Percentiles rank a stretch among this genome's conserved stretches.
Conservation (phyloP, 345 rosid genomes). For the Eucalyptus erythrocorys region DNA sequence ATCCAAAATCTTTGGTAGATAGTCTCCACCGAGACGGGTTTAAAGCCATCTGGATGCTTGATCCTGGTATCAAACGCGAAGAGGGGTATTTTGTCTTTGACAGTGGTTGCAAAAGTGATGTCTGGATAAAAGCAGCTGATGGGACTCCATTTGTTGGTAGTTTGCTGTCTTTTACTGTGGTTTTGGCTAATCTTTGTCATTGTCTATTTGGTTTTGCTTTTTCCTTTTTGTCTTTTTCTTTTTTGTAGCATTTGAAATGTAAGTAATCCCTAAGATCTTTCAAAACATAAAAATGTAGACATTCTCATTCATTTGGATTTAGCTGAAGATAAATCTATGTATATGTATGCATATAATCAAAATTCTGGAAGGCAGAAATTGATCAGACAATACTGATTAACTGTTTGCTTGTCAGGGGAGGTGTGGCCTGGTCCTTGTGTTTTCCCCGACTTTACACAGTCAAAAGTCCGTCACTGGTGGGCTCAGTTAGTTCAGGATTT, state of each 20-base stretch:
- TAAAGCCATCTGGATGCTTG: constrained; percentile 96
- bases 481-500: constrained; percentile 70
- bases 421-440: constrained; percentile 98
- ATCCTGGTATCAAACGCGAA: constrained; percentile 84
- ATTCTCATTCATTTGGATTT: background rate
- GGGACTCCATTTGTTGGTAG: constrained; percentile 60
- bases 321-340: background rate
- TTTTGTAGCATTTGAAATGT: background rate
- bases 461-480: constrained; percentile 86
- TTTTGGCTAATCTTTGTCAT: background rate
- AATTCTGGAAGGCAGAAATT: background rate
- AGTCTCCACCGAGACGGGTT: constrained; percentile 55
- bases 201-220: background rate
- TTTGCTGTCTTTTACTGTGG: background rate
- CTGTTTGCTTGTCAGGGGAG: constrained; percentile 37
- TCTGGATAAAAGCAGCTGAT: constrained; percentile 59
- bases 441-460: constrained; percentile 78
- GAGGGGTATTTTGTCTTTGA: constrained; percentile 58
- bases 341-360: background rate
- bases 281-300: background rate
- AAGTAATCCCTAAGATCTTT: background rate
- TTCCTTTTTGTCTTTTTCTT: background rate
- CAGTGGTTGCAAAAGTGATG: constrained; percentile 50
- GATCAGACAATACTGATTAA: background rate
- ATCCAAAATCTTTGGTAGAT: constrained; percentile 52